Base-by-base conservation (phyloP, 192 early-diverging fungal species). In the Coemansia sp. region DNA sequence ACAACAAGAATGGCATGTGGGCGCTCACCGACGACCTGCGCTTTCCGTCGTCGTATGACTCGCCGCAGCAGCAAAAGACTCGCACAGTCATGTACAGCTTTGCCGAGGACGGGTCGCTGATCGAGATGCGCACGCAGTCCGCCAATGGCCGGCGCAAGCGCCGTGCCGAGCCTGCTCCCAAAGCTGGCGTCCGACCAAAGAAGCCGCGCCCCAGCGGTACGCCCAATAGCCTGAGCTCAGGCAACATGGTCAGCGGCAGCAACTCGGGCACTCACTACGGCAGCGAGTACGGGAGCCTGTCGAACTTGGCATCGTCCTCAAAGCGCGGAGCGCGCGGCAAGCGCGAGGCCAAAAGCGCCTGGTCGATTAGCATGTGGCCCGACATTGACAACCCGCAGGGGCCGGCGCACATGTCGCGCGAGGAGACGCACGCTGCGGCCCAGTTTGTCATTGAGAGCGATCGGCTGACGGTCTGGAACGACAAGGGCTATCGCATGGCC, bases 401-500 rank as follows among this genome's bases (percentile, higher is more conserved):
- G 12, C 79, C 73, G 2, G 84, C 88, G 19, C 70, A 70, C 19
- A 85, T 91, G 63, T 84, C 83, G 64, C 78, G 76, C 42, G 79
- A 88, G 58, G 67, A 83, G 39, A 90, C 89, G 1, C 88, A 91
- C 54, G 70, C 88, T 0, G 91, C 89, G 10, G 84, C 88, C 17
- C 89, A 91, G 76, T 84, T 91, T 73, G 82, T 82, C 43, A 76
- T 91, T 32, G 75, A 78, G 35, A 82, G 75, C 69, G 85, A 86
- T 61, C 80, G 87, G 8, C 59, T 82, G 58, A 85, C 85, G 15
- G 86, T 90, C 19, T 86, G 79, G 66, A 91, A 89, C 47, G 90
- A 89, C 46, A 89, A 89, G 59, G 91, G 89, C 2, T 93, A 93
- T 67, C 81, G 90, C 2, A 86, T 90, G 87, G 86, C 88, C 46